These are phyloP conservation scores for Nicotiana tabacum DNA, from an alignment of 257 asterid species.

Conservation along the genomic window DNA sequence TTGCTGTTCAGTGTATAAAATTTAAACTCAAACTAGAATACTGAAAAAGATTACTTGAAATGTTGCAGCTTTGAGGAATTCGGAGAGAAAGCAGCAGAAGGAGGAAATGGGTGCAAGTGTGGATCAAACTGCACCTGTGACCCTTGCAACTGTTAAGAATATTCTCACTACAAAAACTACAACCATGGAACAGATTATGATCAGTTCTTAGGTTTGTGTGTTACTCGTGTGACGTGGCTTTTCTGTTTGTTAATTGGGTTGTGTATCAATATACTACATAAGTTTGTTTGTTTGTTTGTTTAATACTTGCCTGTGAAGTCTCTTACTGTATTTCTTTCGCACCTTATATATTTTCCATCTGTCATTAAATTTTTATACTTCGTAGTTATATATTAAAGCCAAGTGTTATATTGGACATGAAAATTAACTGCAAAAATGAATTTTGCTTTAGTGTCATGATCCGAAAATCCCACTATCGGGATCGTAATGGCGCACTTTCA, in stretches of 20 bases:
- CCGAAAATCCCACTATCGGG: no score
- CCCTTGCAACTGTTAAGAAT: conserved; percentile 13
- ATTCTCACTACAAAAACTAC: background rate
- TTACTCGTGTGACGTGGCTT: background rate
- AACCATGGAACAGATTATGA: background rate
- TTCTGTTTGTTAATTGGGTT: no score
- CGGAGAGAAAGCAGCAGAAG: conserved; percentile 6
- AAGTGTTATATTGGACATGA: no score
- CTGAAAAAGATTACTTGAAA: background rate
- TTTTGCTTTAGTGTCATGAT: no score
- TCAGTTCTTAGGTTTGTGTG: background rate
- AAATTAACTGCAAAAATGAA: no score
- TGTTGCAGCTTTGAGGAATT: background rate
- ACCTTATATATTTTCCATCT: background rate
- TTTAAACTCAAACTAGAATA: no score
- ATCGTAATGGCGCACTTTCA: no score
- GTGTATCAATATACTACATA: no score
- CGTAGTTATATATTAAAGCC: no score
- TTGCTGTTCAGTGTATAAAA: no score
- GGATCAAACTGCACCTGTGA: conserved; percentile 21
- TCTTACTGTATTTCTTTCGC: background rate
- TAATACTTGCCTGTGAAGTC: background rate
- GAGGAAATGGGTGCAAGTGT: conserved; percentile 14
- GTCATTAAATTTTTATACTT: no score
- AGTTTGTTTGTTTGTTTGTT: background rate